These are phyloP conservation scores for Pythium sp. DNA, from an alignment of 352 stramenopile species.

Conservation along the genomic window DNA sequence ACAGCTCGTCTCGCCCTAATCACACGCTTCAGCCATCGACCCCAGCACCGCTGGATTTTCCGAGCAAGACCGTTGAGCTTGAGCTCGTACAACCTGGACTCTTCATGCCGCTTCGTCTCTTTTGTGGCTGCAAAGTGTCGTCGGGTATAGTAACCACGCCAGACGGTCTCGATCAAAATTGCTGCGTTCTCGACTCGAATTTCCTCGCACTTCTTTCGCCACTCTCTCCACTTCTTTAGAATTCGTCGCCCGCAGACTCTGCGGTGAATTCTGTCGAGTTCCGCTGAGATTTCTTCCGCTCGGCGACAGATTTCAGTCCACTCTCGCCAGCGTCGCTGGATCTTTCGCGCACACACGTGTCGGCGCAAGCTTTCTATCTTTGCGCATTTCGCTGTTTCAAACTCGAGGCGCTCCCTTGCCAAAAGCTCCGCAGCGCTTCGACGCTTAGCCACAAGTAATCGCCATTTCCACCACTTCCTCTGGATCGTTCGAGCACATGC, in stretches of 20 bases:
- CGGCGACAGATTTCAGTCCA: neutral
- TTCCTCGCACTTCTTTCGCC: conserved; percentile 3
- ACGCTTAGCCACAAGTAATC: neutral
- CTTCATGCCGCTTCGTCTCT: neutral
- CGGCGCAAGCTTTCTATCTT: neutral
- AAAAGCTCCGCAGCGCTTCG: neutral
- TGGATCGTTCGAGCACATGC: conserved; percentile 20
- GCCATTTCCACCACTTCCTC: conserved; percentile 15
- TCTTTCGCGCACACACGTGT: conserved; percentile 6
- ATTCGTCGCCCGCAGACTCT: conserved; percentile 17
- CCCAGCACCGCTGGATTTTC: conserved; percentile 27
- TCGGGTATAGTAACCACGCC: conserved; percentile 13
- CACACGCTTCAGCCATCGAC: conserved; percentile 26
- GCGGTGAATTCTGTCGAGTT: conserved; percentile 13
- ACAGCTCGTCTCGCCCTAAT: conserved; percentile 23
- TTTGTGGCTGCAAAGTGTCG: conserved; percentile 10
- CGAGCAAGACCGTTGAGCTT: conserved; percentile 10
- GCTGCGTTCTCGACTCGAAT: conserved; percentile 5
- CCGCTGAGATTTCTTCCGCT: neutral
- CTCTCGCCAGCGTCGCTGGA: neutral
- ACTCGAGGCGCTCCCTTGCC: neutral
- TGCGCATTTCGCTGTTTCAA: neutral
- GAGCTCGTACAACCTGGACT: conserved; percentile 9
- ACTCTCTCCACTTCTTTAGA: conserved; percentile 11
- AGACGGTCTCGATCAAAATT: conserved; percentile 16